Evolutionary conservation across 2,329 filamentous ascomycete genomes (phyloP), one percentile per base, ranked within the genome.

Genomic region (Cryphonectria japonica): DNA sequence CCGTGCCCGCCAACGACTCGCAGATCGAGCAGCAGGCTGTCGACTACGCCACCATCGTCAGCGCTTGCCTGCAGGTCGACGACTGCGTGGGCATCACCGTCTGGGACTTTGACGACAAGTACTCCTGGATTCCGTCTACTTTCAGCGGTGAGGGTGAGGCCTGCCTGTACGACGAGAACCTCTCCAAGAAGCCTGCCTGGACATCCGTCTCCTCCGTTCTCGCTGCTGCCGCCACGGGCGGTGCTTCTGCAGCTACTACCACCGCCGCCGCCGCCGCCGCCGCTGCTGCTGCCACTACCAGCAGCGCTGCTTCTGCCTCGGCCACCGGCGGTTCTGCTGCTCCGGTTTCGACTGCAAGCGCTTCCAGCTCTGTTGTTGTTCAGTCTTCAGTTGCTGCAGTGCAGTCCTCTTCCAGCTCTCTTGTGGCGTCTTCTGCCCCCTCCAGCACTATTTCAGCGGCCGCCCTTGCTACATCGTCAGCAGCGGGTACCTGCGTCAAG

Each of bases 21-120:
- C 82, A 82, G 46, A 78, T 84, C 54, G 75, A 77, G 19, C 82
- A 83, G 71, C 87, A 89, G 79, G 83, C 82, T 0, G 77, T 76
- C 41, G 83, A 85, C 73, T 88, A 85, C 75, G 81, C 75, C 54
- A 76, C 76, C 70, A 78, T 82, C 11, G 78, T 79, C 5, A 75
- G 76, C 66, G 78, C 80, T 7, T 83, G 81, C 73, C 73, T 83
- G 8, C 78, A 79, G 65, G 76, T 78, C 41, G 69, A 73, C 39
- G 73, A 74, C 59, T 85, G 83, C 73, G 76, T 85, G 3, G 83
- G 83, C 16, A 78, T 84, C 34, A 84, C 82, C 16, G 77, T 83
- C 63, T 84, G 82, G 82, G 79, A 80, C 75, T 83, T 80, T 71
- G 79, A 78, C 57, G 82, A 84, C 76, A 81, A 81, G 76, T 80